phyloP scores from a whole-genome alignment of 106 monocot genomes.

The Allium fistulosum region DNA sequence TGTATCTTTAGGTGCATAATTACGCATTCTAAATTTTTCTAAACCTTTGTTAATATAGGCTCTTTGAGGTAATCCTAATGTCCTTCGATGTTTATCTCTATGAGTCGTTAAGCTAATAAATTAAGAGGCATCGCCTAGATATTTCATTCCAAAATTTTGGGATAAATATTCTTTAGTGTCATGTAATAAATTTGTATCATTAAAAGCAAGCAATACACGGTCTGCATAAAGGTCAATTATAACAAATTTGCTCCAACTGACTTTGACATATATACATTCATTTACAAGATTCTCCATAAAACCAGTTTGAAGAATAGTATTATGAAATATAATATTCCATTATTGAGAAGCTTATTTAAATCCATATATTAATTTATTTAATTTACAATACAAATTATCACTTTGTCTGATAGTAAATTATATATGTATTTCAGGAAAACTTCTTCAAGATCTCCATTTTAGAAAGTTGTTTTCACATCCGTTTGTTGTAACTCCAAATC shows the following conservation, averaged over 20 bases:
- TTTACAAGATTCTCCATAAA: neutral
- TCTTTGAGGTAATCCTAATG: neutral
- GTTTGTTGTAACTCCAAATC: conserved; percentile 13
- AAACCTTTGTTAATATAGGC: neutral
- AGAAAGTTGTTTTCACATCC: conserved; percentile 9
- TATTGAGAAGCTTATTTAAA: neutral
- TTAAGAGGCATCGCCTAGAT: neutral
- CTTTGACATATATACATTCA: neutral
- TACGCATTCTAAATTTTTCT: conserved; percentile 1
- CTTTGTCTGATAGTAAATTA: no score
- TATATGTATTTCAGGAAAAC: no score
- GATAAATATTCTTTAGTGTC: neutral
- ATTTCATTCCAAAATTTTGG: neutral
- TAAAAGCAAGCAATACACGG: neutral
- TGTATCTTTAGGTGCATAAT: neutral
- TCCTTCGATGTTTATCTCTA: no score
- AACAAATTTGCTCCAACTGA: neutral
- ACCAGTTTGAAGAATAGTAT: neutral
- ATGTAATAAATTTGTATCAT: neutral
- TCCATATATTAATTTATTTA: neutral
- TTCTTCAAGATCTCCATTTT: no score
- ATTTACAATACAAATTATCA: neutral
- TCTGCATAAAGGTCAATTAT: neutral
- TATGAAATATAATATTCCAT: neutral
- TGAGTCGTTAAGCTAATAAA: neutral